Evolutionary conservation across 2,329 filamentous ascomycete species (phyloP).

Genomic region (Beauveria brongniartii): DNA sequence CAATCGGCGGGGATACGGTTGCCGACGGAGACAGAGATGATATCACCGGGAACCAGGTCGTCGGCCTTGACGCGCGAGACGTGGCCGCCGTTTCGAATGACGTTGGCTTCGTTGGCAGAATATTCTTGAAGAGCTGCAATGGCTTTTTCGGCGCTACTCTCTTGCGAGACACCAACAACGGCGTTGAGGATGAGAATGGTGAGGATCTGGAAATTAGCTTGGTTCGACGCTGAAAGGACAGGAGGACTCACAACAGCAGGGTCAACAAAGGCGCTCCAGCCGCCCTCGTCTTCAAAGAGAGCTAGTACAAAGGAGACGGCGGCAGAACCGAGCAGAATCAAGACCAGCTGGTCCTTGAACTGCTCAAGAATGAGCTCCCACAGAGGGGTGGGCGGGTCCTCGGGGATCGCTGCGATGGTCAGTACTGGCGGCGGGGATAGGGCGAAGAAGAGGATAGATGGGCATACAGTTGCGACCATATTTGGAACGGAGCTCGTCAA

Average conservation of each 20-base stretch:
- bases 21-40: conserved; percentile 80
- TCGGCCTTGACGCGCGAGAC: conserved; percentile 86
- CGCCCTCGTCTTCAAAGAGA: conserved; percentile 85
- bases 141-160: conserved; percentile 96
- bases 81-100: conserved; percentile 70
- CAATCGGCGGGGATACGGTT: conserved; percentile 94
- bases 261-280: conserved; percentile 96
- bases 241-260: conserved; percentile 70
- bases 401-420: conserved; percentile 46
- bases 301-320: conserved; percentile 90
- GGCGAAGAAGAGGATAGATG: not conserved
- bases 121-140: conserved; percentile 98
- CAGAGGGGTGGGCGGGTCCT: conserved; percentile 90
- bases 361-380: conserved; percentile 97
- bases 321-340: conserved; percentile 88
- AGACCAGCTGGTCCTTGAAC: conserved; percentile 97
- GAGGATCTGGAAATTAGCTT: conserved; percentile 57
- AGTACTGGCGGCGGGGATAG: not conserved
- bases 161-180: conserved; percentile 94
- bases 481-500: conserved; percentile 45
- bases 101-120: conserved; percentile 95
- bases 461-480: conserved; percentile 58
- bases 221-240: not conserved
- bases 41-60: conserved; percentile 88
- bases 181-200: conserved; percentile 96